These are phyloP conservation scores for Myriangium duriaei DNA, from an alignment of 2,329 filamentous ascomycete genomes.

Conservation along the genomic window DNA sequence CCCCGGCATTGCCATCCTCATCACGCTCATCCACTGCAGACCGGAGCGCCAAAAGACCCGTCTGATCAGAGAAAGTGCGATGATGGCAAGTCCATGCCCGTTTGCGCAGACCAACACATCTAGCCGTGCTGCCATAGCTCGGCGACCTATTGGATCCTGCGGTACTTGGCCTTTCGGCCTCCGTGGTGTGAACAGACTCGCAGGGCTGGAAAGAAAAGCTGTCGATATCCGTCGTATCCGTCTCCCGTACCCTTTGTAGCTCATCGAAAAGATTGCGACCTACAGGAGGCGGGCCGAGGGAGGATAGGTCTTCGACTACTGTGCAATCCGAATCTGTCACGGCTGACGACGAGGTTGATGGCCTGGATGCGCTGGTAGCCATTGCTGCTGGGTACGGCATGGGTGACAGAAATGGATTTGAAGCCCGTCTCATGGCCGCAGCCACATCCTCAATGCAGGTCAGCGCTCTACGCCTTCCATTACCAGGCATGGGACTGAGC, in stretches of 20 bases:
- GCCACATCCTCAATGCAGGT: constrained; percentile 8
- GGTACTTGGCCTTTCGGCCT: constrained; percentile 1
- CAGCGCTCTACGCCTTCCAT: constrained; percentile 9
- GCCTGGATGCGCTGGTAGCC: constrained; percentile 2
- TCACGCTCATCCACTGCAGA: neutral
- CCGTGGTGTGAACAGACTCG: neutral
- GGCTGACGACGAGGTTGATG: constrained; percentile 4
- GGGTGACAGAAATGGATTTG: constrained; percentile 6
- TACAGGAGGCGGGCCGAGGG: constrained; percentile 15
- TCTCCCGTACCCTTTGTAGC: constrained; percentile 12
- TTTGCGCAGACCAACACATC: constrained; percentile 5
- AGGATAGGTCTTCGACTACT: constrained; percentile 13
- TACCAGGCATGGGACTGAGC: constrained; percentile 7
- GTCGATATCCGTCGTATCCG: constrained; percentile 2
- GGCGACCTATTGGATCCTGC: neutral
- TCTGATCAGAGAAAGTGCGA: constrained; percentile 12
- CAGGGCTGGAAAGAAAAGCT: neutral
- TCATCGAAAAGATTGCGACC: constrained; percentile 25
- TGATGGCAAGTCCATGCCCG: constrained; percentile 10
- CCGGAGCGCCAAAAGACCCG: constrained; percentile 4
- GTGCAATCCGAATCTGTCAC: constrained; percentile 11
- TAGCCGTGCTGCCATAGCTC: constrained; percentile 3
- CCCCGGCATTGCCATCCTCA: neutral
- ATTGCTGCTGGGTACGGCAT: constrained; percentile 8
- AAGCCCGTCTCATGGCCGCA: constrained; percentile 6